Base-by-base conservation (phyloP, 805 yeast species). In the Sugiyamaella chiloensis region DNA sequence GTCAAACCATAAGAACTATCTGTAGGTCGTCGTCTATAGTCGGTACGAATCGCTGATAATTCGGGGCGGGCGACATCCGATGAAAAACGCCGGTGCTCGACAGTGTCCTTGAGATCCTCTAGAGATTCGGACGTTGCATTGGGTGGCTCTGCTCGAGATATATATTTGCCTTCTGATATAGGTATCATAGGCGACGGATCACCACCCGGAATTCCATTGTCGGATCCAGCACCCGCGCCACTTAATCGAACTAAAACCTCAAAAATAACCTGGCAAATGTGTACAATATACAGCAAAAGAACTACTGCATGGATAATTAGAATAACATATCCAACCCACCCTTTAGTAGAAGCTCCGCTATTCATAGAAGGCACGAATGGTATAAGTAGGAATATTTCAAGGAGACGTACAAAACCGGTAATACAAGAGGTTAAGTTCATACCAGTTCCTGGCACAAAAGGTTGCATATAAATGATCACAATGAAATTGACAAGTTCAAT, bases 241-340 rank as follows among this genome's bases (percentile, higher is more conserved):
- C 46, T 24, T 6, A 44, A 17, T 16, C 55, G 39, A 12, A 48
- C 52, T 8, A 56, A n/a, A 14, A 56, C 50, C 49, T 64, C 67
- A 34, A 64, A 46, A n/a, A 61, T 34, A 16, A 56, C 55, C 47
- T 58, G 60, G 2, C 56, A 21, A 7, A 57, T 54, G 29, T 62
- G 65, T 3, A 56, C 47, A n/a, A 60, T 32, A 41, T 59, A 63
- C 16, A 55, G 45, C n/a, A 63, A 24, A 14, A 64, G 23, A 12
- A 61, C 60, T n/a, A 61, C 41, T 7, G 55, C 60, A 36, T 63
- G 66, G 23, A 63, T 45, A n/a, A 61, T 27, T 19, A 64, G 59
- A 24, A 64, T 59, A 9, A 46, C 58, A 48, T 66, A 65, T 5
- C 58, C 65, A 16, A 64, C 14, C 69, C 69, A 62, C 7, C 62